Base-by-base conservation (phyloP, 2,329 filamentous ascomycete species). In the Myriosclerotinia curreyana region DNA sequence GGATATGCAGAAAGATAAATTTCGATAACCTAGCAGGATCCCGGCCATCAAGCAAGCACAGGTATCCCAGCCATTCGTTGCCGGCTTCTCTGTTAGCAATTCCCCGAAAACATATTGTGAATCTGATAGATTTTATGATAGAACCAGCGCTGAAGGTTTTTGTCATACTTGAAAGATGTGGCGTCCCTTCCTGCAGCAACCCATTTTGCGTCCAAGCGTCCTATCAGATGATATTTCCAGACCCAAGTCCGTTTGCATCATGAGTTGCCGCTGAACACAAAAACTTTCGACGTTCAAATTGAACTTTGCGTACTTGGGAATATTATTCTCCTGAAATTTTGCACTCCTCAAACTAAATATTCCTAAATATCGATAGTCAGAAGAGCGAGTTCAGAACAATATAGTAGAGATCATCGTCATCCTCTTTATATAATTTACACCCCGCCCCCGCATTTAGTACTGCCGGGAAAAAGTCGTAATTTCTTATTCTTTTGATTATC, bases 51-150 rank as follows among this genome's bases (percentile, higher is more conserved):
- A 46, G 15, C 20, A 22, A 46, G 15, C 36, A 15, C 52, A 28
- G 46, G 3, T 6, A 49, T 15, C 49, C 9, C 31, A 22, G 3
- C n/a, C n/a, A 31, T 31, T 46, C 25, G 36, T 25, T 46, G 12
- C 15, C 28, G 8, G 40, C 8, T 11, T 17, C 6, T 46, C 15
- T 54, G 34, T 40, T 14, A 34, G 49, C 14, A 11, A 60, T 40
- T 28, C 20, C 9, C 38, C 38, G 25, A 34, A 42, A 9, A 22
- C 15, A 22, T 31, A 31, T 31, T 42, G 28, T 46, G 15, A 22
- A 54, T 36, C 17, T 62, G 50, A 62, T 38, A 55, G 31, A 22
- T 22, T 46, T 55, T 55, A 6, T 46, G 60, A 62, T 7, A 50
- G 28, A 48, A 55, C 15, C 5, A 17, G 17, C 44, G 1, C 17